phyloP scores from a whole-genome alignment of 306 rosid genomes.

The Sechiopsis laciniata region DNA sequence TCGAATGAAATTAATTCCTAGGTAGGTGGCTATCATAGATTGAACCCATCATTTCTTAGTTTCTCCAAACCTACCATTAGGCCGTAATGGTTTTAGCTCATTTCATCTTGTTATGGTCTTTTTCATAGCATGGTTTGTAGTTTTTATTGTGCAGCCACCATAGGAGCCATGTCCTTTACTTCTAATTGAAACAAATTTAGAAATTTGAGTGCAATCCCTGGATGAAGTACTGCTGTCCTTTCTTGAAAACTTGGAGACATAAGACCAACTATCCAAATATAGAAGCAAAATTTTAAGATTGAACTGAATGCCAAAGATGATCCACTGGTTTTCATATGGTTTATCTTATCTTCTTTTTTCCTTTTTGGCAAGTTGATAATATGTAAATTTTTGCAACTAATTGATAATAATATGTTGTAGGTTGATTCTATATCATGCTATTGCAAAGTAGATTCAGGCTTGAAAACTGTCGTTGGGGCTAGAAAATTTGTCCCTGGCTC shows the following conservation, averaged over 20 bases:
- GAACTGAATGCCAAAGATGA: neutral
- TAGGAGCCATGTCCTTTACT: slow-evolving; percentile 10
- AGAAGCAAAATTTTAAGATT: slow-evolving; percentile 3
- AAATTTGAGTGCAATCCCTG: neutral
- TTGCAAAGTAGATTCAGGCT: slow-evolving; percentile 91
- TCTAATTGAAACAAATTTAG: neutral
- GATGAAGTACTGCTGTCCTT: neutral
- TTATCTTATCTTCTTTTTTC: neutral
- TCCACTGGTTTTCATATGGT: neutral
- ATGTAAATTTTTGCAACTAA: slow-evolving; percentile 24
- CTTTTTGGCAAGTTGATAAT: neutral
- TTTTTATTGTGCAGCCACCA: neutral
- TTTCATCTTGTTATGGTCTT: neutral
- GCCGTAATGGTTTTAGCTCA: neutral
- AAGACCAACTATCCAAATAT: slow-evolving; percentile 9
- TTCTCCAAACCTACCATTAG: no score
- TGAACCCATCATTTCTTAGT: no score
- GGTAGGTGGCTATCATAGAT: no score
- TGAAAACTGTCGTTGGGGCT: slow-evolving; percentile 94
- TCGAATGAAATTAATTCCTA: no score
- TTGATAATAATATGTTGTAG: slow-evolving; percentile 38
- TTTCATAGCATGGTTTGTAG: neutral
- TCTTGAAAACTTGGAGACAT: neutral
- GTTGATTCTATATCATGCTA: slow-evolving; percentile 97
- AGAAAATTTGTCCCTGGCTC: slow-evolving; percentile 95